Evolutionary conservation across 768 basidiomycete genomes (phyloP), one percentile per base, ranked within the genome.

Genomic region (Russula sp.): DNA sequence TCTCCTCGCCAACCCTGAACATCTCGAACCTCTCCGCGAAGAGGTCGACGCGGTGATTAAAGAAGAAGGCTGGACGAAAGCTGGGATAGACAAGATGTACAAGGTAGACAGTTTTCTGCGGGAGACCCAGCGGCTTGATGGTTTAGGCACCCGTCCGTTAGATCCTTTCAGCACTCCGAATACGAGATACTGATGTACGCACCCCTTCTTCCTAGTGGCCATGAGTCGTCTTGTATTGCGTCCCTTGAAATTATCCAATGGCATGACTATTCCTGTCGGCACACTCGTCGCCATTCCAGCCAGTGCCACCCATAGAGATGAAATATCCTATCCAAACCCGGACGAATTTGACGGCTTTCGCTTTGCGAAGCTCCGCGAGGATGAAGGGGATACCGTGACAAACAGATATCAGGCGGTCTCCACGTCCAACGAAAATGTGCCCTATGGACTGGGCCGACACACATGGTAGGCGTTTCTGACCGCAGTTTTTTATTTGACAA

Each of bases 291-390:
- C 71, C 18, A 71, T 75, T 9, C 75, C 76, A 9, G 62, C 72
- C 8, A 58, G 65, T 26, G 65, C 75, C 24, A 70, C 77, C 70
- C 78, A 79, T 63, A 72, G 72, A 20, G 79, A 83, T 63, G 73
- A 73, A 24, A 72, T 71, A 18, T 68, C 74, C 22, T 86, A 83
- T 67, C 63, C 72, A 22, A 74, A 80, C 56, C 72, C 84, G 0
- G 67, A 73, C 14, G 61, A 32, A 48, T 81, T 81, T 46, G 73
- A 79, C 34, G 74, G 79, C 1, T 78, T 79, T 59, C 73, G 80
- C 13, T 82, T 80, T 68, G 64, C 73, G 26, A 61, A 73, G 20
- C 65, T 69, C 60, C 67, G 64, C n/a, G 71, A 71, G 36, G 57
- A 61, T 20, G 71, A 72, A 14, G 73, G 34, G 62, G 44, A 32